These are phyloP conservation scores for Chytriomyces confervae DNA, from an alignment of 192 early-diverging fungal genomes.

Conservation along the genomic window DNA sequence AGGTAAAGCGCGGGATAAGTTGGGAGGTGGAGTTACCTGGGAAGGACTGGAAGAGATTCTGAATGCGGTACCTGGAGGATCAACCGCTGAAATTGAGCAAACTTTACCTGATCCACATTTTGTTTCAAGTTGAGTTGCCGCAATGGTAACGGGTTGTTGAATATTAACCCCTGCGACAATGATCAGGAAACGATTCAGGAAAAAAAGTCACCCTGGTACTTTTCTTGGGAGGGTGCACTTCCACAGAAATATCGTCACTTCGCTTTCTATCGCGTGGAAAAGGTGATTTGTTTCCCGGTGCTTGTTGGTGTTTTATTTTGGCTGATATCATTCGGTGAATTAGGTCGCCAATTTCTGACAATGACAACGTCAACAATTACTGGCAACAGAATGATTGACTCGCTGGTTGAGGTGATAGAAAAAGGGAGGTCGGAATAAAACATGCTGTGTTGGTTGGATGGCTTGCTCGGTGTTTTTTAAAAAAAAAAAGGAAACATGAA, in stretches of 20 bases:
- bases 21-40: conserved; percentile 65
- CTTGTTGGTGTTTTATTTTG: conserved; percentile 14
- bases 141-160: neutral
- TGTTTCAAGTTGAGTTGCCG: conserved; percentile 14
- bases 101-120: conserved; percentile 23
- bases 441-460: conserved; percentile 52
- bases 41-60: conserved; percentile 88
- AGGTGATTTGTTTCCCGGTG: conserved; percentile 54
- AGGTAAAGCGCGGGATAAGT: conserved; percentile 19
- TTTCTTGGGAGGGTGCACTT: conserved; percentile 95
- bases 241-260: conserved; percentile 90
- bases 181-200: conserved; percentile 57
- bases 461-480: conserved; percentile 44
- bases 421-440: neutral
- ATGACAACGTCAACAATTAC: conserved; percentile 91
- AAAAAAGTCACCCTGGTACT: conserved; percentile 81
- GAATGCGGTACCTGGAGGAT: conserved; percentile 75
- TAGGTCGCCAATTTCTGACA: conserved; percentile 80
- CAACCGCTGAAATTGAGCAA: conserved; percentile 71
- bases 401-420: conserved; percentile 33
- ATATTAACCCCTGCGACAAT: conserved; percentile 11
- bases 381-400: conserved; percentile 78
- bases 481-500: conserved; percentile 9
- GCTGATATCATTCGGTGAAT: conserved; percentile 26
- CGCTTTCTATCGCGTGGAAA: conserved; percentile 84